Evolutionary conservation across 2,329 filamentous ascomycete species (phyloP).

Genomic region (Alternaria sp.): DNA sequence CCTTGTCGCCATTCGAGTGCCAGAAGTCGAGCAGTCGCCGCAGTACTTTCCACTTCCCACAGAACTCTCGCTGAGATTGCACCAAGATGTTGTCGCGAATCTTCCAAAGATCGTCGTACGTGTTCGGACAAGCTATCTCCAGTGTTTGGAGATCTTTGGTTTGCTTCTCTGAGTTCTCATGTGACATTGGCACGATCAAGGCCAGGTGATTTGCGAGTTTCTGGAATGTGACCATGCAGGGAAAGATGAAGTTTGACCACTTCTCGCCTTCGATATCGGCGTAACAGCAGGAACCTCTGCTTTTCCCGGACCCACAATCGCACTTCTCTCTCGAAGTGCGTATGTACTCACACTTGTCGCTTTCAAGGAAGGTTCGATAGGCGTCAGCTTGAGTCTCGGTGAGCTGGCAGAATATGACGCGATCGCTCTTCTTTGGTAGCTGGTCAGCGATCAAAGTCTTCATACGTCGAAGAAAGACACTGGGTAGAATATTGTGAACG

Average conservation of each 20-base stretch:
- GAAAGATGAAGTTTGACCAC: constrained; percentile 84
- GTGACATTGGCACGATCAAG: constrained; percentile 74
- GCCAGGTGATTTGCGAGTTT: constrained; percentile 94
- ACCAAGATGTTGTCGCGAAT: constrained; percentile 79
- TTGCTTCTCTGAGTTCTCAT: constrained; percentile 73
- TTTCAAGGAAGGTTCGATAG: constrained; percentile 81
- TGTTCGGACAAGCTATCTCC: constrained; percentile 73
- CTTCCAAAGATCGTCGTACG: constrained; percentile 75
- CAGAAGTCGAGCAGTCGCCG: constrained; percentile 87
- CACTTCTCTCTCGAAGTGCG: constrained; percentile 72
- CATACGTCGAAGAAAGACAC: constrained; percentile 90
- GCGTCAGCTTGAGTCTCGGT: constrained; percentile 80
- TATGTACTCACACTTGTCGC: constrained; percentile 72
- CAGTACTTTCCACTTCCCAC: constrained; percentile 94
- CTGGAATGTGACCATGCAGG: constrained; percentile 79
- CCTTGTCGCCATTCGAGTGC: constrained; percentile 89
- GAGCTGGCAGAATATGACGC: constrained; percentile 92
- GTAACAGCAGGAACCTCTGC: constrained; percentile 82
- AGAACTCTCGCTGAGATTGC: constrained; percentile 86
- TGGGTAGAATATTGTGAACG: constrained; percentile 83
- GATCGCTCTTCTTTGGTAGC: constrained; percentile 91
- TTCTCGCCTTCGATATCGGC: constrained; percentile 62
- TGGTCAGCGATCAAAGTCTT: constrained; percentile 92
- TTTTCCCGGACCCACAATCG: constrained; percentile 70
- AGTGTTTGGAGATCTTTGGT: constrained; percentile 77